Percentiles rank a stretch among this genome's conserved stretches.
phyloP scores from a whole-genome alignment of 768 basidiomycete genomes.

The Boletus sp. region DNA sequence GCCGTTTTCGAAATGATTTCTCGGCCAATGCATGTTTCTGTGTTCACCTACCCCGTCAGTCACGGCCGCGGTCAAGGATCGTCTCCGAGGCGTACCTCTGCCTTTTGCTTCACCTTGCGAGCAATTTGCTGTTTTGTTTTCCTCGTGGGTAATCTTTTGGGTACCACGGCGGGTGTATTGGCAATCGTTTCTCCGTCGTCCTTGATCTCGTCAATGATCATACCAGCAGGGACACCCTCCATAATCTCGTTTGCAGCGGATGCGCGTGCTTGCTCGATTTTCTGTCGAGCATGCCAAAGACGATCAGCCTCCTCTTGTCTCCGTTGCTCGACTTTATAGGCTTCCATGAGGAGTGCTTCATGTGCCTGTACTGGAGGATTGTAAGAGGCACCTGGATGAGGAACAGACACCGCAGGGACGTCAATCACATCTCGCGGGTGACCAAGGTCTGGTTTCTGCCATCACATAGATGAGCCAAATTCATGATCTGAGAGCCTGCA shows the following conservation, averaged over 20 bases:
- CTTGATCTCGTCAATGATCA: conserved; percentile 52
- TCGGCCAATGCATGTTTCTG: conserved; percentile 67
- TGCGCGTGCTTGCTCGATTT: conserved; percentile 48
- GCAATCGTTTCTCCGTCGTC: conserved; percentile 38
- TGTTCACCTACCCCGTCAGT: not conserved
- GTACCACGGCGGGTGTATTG: conserved; percentile 28
- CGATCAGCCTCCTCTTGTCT: conserved; percentile 52
- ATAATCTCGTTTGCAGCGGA: conserved; percentile 30
- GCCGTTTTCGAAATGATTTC: conserved; percentile 54
- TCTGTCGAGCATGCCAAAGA: conserved; percentile 50
- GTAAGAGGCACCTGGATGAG: conserved; percentile 85
- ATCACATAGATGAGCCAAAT: not conserved
- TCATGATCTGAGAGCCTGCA: not conserved
- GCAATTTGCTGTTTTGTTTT: conserved; percentile 68
- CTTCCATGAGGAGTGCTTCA: conserved; percentile 63
- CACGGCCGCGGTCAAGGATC: not conserved
- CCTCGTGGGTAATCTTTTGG: conserved; percentile 40
- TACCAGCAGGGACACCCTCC: conserved; percentile 52
- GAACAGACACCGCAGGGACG: conserved; percentile 62
- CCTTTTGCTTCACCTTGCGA: conserved; percentile 59
- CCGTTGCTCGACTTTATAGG: conserved; percentile 62
- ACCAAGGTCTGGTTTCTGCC: conserved; percentile 46
- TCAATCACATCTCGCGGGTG: conserved; percentile 53
- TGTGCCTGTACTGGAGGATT: conserved; percentile 79
- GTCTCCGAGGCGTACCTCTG: conserved; percentile 49